Conservation (phyloP, 495 filamentous ascomycete species). For the Pyrenula massariospora region DNA sequence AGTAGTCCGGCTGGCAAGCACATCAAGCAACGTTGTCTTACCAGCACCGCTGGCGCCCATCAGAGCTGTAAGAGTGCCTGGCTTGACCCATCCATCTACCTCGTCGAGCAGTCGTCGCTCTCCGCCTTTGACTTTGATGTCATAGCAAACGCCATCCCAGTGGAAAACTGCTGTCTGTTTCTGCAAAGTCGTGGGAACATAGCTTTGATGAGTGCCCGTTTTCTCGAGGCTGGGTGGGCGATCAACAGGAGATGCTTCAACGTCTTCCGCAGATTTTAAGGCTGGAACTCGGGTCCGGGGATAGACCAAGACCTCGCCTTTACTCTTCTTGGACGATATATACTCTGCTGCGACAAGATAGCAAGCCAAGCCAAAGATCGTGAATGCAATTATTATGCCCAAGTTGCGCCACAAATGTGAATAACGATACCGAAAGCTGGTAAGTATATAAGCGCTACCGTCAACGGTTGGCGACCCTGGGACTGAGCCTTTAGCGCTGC, state of each 20-base stretch:
- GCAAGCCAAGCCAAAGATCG: conserved; percentile 48
- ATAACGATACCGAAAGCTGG: conserved; percentile 50
- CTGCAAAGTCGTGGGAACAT: conserved; percentile 35
- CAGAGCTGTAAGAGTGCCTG: conserved; percentile 53
- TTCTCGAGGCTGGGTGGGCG: conserved; percentile 21
- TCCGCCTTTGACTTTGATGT: conserved; percentile 50
- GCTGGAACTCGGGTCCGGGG: conserved; percentile 27
- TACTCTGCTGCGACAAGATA: conserved; percentile 67
- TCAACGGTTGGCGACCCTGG: conserved; percentile 42
- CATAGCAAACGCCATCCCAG: conserved; percentile 71
- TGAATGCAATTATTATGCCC: conserved; percentile 68
- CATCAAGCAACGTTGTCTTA: conserved; percentile 57
- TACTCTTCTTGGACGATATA: conserved; percentile 35
- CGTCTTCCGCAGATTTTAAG: background rate
- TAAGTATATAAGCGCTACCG: conserved; percentile 57
- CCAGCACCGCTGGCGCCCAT: conserved; percentile 56
- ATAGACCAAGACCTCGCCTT: conserved; percentile 42
- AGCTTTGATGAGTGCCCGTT: conserved; percentile 22
- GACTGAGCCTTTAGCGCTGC: conserved; percentile 48
- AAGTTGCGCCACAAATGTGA: conserved; percentile 69
- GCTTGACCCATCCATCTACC: conserved; percentile 55
- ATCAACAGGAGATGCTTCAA: conserved; percentile 12
- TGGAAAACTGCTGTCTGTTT: conserved; percentile 56
- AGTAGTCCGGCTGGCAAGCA: conserved; percentile 41
- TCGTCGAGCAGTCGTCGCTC: conserved; percentile 48